Base-by-base conservation (phyloP, 1,139 yeast species). In the Blastobotrys elegans region DNA sequence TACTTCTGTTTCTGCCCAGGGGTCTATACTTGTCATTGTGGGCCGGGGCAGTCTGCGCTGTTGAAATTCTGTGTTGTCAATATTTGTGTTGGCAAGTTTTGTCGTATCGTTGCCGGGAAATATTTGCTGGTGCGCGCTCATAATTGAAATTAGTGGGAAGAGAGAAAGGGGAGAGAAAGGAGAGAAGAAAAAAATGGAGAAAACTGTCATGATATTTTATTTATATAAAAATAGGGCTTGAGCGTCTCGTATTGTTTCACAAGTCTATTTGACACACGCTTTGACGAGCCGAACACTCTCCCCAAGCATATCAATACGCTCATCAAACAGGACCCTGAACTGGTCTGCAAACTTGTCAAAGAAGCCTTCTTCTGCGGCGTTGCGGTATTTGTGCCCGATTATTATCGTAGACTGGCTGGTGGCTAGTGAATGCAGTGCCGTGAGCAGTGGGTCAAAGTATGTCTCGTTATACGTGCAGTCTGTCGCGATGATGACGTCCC, bases 391-490 rank as follows among this genome's bases (percentile, higher is more conserved):
- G 51, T 63, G 67, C 0, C 62, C 65, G 16, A 63, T 50, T 14
- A 63, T 44, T 13, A 42, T 44, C 2, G 61, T 52, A 7, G 47
- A 45, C 26, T 38, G 38, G 4, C 26, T n/a, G 3, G 50, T 27
- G 13, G 55, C 50, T 5, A 51, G 48, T 22, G 44, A 33, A 21
- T 49, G 51, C 24, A 63, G 43, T 11, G 61, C 57, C 2, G 36
- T 44, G 20, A 62, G 47, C 33, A 63, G 40, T 1, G 58, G 48
- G 14, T 53, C 61, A 47, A 61, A 63, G 37, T 57, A 55, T 42
- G 52, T 55, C 13, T 59, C 57, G 40, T 63, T 63, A 47, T 63
- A 63, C 0, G 66, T 63, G 39, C 67, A 63, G 46, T 63, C 67
- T 0, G 66, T 59, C 8, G 61, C 59, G 10, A 63, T 48, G 2